A percentile compares a stretch with the other conserved stretches of the same genome.
Evolutionary conservation across 176 grass and related monocot genomes (phyloP).

Genomic region (Oryza brachyantha): DNA sequence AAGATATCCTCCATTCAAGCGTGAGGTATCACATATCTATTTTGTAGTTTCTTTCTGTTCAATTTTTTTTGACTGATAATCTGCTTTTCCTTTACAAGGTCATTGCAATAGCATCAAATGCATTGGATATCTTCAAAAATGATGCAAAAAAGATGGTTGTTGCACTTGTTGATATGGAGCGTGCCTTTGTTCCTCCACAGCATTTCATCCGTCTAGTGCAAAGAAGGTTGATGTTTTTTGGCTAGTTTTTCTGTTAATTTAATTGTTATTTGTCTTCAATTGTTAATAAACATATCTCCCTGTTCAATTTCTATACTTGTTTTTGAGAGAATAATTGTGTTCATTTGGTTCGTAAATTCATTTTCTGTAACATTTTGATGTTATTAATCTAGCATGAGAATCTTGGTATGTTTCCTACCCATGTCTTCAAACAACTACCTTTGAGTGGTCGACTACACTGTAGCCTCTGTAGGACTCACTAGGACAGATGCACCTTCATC

Average conservation of each 20-base stretch:
- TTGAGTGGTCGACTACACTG: no score
- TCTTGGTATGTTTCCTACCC: not conserved
- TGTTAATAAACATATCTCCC: not conserved
- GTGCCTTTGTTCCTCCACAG: constrained; percentile 89
- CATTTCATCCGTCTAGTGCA: constrained; percentile 94
- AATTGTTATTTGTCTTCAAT: not conserved
- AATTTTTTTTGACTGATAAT: constrained; percentile 21
- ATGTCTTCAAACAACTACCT: not conserved
- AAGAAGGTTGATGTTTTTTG: constrained; percentile 54
- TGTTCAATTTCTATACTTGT: constrained; percentile 14
- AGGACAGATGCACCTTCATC: not conserved
- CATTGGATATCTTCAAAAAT: constrained; percentile 82
- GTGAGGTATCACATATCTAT: constrained; percentile 61
- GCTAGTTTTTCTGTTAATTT: not conserved
- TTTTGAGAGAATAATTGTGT: not conserved
- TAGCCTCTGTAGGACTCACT: no score
- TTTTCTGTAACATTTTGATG: constrained; percentile 3
- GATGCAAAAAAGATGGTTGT: constrained; percentile 95
- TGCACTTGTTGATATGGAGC: constrained; percentile 97
- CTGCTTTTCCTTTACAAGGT: constrained; percentile 42
- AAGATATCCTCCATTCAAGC: constrained; percentile 95
- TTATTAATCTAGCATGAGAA: not conserved
- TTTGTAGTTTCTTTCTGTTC: not conserved
- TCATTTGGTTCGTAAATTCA: not conserved
- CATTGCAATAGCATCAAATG: constrained; percentile 81